A percentile compares a stretch with the other conserved stretches of the same genome.
Evolutionary conservation across 129 eudicot species (phyloP).

Genomic region (Gnaphalium uliginosum): DNA sequence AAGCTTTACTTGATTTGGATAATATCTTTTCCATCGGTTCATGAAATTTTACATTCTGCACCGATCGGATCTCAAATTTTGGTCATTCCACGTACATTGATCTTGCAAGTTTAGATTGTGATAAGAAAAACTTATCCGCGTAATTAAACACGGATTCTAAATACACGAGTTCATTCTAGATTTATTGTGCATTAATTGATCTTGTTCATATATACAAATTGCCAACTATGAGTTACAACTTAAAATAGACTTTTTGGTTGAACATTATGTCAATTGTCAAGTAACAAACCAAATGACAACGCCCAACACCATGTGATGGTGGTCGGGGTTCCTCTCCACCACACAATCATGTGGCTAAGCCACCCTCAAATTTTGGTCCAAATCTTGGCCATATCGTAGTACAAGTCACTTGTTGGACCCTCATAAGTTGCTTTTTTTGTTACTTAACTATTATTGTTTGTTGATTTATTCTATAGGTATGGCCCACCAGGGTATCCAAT

Average conservation of each 20-base stretch:
- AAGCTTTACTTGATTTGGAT: no score
- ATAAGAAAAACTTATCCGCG: not conserved
- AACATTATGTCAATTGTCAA: constrained; percentile 15
- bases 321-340: constrained; percentile 42
- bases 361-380: constrained; percentile 17
- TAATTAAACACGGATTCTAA: not conserved
- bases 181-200: not conserved
- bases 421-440: constrained; percentile 10
- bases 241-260: constrained; percentile 29
- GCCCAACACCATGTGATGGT: constrained; percentile 27
- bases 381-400: constrained; percentile 35
- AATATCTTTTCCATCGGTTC: no score
- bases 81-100: no score
- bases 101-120: not conserved
- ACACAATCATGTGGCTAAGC: constrained; percentile 48
- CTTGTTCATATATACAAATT: constrained; percentile 9
- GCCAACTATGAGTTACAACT: constrained; percentile 27
- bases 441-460: constrained; percentile 9
- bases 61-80: no score
- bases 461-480: not conserved
- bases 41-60: no score
- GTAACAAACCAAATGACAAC: not conserved
- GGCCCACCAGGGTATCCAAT: constrained; percentile 36
- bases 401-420: constrained; percentile 33
- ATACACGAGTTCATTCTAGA: not conserved